Base-by-base conservation (phyloP, 768 basidiomycete species). In the Pleurotus platypus region DNA sequence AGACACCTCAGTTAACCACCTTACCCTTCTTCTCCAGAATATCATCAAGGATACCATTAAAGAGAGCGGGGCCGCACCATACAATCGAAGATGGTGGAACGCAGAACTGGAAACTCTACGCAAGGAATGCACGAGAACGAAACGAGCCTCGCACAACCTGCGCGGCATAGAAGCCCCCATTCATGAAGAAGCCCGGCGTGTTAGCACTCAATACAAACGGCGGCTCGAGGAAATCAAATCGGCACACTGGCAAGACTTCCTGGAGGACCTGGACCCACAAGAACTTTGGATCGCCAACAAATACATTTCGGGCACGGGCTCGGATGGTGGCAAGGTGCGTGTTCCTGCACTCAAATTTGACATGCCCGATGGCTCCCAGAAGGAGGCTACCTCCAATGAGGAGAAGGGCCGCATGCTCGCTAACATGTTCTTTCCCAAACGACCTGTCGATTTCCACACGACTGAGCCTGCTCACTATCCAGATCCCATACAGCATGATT, bases 61-160 rank as follows among this genome's bases (percentile, higher is more conserved):
- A 6, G 61, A 50, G 40, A 57, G 5, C 18, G 56, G 4, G 65
- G 70, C 0, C 0, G 59, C 57, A 2, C 67, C 65, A 2, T 64
- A 65, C 55, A 22, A 57, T 1, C 73, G 73, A 30, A 18, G 64
- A 2, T 76, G 74, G 75, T 77, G 67, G 70, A 65, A 51, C 7
- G 47, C 58, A 12, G 70, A 71, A 0, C 69, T 78, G 2, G 24
- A 30, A 18, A 16, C 38, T 38, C n/a, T 22, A 11, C 26, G 11
- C 4, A 18, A 27, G 2, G 51, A 51, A 0, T 48, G 60, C 0
- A 27, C 62, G 20, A 63, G 9, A 60, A 53, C 6, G 37, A 62
- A 4, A 50, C 60, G 0, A 58, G 65, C 4, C 0, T 27, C 67
- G 0, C 53, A 57, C 18, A 50, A 42, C 0, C 51, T 56, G 39